Base-by-base conservation (phyloP, 1,284 basidiomycete species). In the Leucoagaricus sp. region DNA sequence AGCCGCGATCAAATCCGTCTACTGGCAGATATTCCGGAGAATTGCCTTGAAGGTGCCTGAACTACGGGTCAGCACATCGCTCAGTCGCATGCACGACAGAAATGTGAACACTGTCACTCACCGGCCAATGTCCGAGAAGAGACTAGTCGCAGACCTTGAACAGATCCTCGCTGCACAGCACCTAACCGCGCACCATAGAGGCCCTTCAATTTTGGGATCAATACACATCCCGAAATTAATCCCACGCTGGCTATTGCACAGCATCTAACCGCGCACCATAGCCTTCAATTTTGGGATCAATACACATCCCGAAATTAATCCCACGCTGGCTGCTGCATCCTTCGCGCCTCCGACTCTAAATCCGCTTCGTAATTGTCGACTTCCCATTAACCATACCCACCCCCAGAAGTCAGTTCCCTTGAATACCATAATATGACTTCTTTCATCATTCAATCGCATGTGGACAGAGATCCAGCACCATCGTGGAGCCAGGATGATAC, bases 401-500 rank as follows among this genome's bases (percentile, higher is more conserved):
- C 3, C 15, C n/a, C 9, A 28, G 13, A 12, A 21, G 17, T 19
- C 33, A 12, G 47, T n/a, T 19, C 4, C 13, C 19, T 31, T 29
- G 26, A 3, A 42, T 41, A 25, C 29, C 48, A n/a, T 19, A 10
- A 19, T 9, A 89, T 89, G 86, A 88, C 86, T 59, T 87, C 85
- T 26, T 87, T 86, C 72, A 82, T 89, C 38, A 87, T 89, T 65
- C 75, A 83, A 59, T 75, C 80, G n/a, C 86, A 87, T 64, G 72
- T 80, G 40, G 67, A 72, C 55, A 79, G 85, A 9, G 61, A 65
- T n/a, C 48, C 73, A 21, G 72, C 76, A 21, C 64, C 71, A 13
- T 65, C 75, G 21, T 86, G 85, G 85, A 68, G 64, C 38, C 63
- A 67, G 19, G 72, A 80, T 55, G 59, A 74, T 13, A 67, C 73